Evolutionary conservation across 345 rosid species (phyloP).

Genomic region (Dipteronia sinensis): DNA sequence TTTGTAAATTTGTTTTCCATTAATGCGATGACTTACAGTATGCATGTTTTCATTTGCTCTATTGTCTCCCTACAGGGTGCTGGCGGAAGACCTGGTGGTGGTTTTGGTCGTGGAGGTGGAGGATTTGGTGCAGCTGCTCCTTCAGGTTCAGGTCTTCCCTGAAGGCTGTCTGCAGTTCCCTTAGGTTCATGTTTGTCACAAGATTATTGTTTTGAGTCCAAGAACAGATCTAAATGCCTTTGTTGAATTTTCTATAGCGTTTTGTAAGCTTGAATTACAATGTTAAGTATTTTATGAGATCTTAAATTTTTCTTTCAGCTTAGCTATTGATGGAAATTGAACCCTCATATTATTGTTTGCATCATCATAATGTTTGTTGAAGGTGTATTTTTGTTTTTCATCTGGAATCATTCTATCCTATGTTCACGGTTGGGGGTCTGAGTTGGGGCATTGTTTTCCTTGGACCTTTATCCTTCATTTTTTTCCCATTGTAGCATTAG

Average conservation of each 20-base stretch:
- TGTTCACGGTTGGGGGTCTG: neutral
- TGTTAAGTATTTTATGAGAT: slow-evolving; percentile 17
- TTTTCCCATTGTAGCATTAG: no score
- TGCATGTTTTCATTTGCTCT: neutral
- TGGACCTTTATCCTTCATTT: no score
- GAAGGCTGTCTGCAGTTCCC: slow-evolving; percentile 17
- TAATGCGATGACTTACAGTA: neutral
- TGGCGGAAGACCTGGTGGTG: slow-evolving; percentile 55
- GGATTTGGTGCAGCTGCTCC: slow-evolving; percentile 53
- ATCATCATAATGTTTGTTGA: neutral
- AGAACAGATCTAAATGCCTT: slow-evolving; percentile 12
- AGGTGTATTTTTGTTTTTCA: neutral
- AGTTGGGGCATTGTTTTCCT: no score
- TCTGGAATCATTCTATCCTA: neutral
- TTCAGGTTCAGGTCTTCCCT: slow-evolving; percentile 53
- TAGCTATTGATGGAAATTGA: neutral
- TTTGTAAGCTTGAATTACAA: slow-evolving; percentile 13
- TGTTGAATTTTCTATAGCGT: neutral
- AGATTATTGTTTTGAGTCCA: slow-evolving; percentile 3
- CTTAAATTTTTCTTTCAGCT: slow-evolving; percentile 10
- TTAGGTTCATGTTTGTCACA: neutral
- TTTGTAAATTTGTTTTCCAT: neutral
- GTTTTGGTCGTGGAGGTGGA: slow-evolving; percentile 83
- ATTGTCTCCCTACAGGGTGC: slow-evolving; percentile 41
- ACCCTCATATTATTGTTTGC: neutral